Conservation (phyloP, 1,284 basidiomycete species). For the Rhodotorula sp. region DNA sequence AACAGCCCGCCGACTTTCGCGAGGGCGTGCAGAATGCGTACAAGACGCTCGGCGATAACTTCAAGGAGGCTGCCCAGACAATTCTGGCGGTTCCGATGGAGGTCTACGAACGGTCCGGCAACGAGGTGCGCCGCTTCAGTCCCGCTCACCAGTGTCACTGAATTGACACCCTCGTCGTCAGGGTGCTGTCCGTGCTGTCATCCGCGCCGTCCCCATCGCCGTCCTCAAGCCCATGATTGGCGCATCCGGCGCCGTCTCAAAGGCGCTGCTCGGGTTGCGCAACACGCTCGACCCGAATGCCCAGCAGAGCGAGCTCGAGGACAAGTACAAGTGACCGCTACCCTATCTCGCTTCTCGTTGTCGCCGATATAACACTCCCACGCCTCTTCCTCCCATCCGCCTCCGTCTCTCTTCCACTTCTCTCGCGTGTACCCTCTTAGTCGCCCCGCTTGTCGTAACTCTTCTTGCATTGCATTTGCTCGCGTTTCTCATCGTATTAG, state of each 20-base stretch:
- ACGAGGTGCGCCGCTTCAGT: conserved; percentile 61
- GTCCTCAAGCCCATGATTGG: conserved; percentile 96
- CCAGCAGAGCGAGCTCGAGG: conserved; percentile 28
- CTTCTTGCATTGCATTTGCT: no score
- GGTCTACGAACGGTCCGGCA: conserved; percentile 87
- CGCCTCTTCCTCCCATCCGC: no score
- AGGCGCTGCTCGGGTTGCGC: conserved; percentile 86
- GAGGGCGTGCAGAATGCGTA: conserved; percentile 92
- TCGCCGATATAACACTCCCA: background rate
- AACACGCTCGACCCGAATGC: conserved; percentile 57
- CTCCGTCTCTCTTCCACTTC: no score
- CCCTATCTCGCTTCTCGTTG: background rate
- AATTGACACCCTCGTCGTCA: conserved; percentile 47
- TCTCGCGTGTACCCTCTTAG: no score
- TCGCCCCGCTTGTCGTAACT: no score
- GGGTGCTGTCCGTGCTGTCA: conserved; percentile 87
- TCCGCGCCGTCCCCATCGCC: conserved; percentile 93
- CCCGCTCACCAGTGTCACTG: background rate
- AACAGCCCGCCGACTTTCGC: conserved; percentile 76
- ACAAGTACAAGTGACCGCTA: conserved; percentile 39
- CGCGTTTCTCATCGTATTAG: no score
- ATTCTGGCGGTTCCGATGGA: conserved; percentile 99
- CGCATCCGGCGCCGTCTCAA: conserved; percentile 90
- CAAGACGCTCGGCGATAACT: conserved; percentile 73
- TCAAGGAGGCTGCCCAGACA: conserved; percentile 92